Evolutionary conservation across 108 stramenopile genomes (phyloP).

Genomic region (Epipyxis sp.): DNA sequence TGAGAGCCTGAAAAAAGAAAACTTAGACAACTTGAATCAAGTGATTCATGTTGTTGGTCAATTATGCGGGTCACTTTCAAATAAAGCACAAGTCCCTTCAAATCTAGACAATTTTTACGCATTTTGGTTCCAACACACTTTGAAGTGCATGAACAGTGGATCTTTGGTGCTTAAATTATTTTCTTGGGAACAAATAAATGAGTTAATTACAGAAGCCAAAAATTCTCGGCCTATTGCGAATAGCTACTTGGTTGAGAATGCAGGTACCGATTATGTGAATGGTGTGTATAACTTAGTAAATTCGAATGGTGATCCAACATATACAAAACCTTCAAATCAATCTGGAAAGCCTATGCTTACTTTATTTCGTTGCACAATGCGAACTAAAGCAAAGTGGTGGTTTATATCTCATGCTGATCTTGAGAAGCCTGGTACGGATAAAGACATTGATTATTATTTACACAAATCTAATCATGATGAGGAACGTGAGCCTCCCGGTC

Average conservation of each 20-base stretch:
- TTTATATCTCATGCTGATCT: constrained; percentile 91
- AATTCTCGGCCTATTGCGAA: constrained; percentile 64
- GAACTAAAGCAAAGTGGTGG: constrained; percentile 95
- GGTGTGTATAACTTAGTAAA: constrained; percentile 66
- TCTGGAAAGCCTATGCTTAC: constrained; percentile 70
- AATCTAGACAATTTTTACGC: neutral
- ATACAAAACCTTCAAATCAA: neutral
- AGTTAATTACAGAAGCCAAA: constrained; percentile 57
- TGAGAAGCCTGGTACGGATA: constrained; percentile 90
- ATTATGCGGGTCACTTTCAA: neutral
- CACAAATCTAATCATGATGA: constrained; percentile 76
- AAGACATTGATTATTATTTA: constrained; percentile 96
- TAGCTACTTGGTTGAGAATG: constrained; percentile 61
- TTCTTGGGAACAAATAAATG: constrained; percentile 74
- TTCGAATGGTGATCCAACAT: neutral
- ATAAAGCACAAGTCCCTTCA: neutral
- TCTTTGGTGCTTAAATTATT: constrained; percentile 51
- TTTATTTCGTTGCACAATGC: constrained; percentile 87
- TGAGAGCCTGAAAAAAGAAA: constrained; percentile 31
- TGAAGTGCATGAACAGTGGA: neutral
- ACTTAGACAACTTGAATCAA: neutral
- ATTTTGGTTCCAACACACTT: constrained; percentile 16
- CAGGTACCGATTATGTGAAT: constrained; percentile 73
- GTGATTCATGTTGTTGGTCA: neutral
- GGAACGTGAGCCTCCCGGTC: constrained; percentile 66